Evolutionary conservation across 2,329 filamentous ascomycete species (phyloP).

Genomic region (Calonectria fujianensis): DNA sequence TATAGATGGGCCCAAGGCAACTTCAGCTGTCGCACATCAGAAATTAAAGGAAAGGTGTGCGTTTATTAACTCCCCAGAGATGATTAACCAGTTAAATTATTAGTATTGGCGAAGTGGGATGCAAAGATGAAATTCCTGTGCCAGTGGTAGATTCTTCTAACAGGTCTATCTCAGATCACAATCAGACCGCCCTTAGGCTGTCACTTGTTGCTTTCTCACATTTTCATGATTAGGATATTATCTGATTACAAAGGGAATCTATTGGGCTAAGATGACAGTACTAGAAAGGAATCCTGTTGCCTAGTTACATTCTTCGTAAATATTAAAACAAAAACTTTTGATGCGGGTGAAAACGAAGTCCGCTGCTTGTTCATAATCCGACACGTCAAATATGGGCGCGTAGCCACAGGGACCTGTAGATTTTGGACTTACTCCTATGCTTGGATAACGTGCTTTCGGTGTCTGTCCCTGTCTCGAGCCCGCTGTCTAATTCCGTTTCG

Average conservation of each 20-base stretch:
- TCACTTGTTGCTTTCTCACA: too few species aligned
- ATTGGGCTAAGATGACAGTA: not conserved
- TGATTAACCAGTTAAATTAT: not conserved
- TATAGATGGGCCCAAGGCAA: not conserved
- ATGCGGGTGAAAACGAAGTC: not conserved
- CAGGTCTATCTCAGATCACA: too few species aligned
- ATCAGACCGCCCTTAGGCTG: too few species aligned
- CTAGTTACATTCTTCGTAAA: not conserved
- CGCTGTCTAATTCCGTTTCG: not conserved
- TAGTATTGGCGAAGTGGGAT: not conserved
- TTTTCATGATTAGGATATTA: too few species aligned
- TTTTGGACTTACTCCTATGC: not conserved
- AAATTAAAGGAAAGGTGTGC: not conserved
- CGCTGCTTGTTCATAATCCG: not conserved
- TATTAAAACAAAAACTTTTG: not conserved
- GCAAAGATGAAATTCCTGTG: not conserved
- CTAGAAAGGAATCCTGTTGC: not conserved
- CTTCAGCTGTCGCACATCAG: not conserved
- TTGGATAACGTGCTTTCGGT: not conserved
- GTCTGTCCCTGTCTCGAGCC: not conserved
- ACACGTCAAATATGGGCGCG: not conserved
- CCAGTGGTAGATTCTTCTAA: too few species aligned
- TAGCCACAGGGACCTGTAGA: not conserved
- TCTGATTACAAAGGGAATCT: not conserved
- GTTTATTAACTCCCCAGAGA: slow-evolving; percentile 10